Base-by-base conservation (phyloP, 441 rosid genomes). In the Syzygium malaccense region DNA sequence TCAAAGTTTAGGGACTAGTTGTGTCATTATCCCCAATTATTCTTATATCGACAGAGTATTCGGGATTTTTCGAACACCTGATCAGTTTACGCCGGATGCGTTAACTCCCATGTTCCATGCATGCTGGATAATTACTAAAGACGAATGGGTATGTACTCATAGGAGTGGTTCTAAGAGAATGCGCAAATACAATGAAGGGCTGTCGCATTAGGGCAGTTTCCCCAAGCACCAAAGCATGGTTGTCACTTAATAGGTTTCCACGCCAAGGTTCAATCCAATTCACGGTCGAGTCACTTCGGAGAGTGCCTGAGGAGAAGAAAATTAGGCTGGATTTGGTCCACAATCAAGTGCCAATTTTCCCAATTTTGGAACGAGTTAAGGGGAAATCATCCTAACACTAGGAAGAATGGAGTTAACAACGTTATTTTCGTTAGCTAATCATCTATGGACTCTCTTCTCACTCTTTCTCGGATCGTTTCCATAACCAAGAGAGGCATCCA, bases 121-220 rank as follows among this genome's bases (percentile, higher is more conserved):
- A n/a, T 0, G 10, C 3, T 62, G 11, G 37, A 62, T 2, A 64
- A 64, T 64, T 30, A 64, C 20, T 30, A 64, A 30, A 64, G 20
- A 64, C 20, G 3, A 64, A 8, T 0, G 0, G 13, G 75, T 19
- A 14, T 17, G 1, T 30, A 64, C 41, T 30, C 2, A 0, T 30
- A 1, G 11, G 37, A 30, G 33, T 30, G 75, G 0, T 7, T 64
- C 23, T 4, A 2, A 0, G 41, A 64, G 41, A 64, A 4, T 30
- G 11, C 12, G 33, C 14, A 32, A 0, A 32, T 18, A 32, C 13
- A 30, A 33, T 18, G 25, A 68, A 68, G 26, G 33, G 25, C 7
- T 9, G 0, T 32, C 19, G 41, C 6, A 17, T 8, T 30, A 64
- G 33, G 33, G 1, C 33, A 3, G 0, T 30, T 64, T 20, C 75